Percentiles rank a stretch among this genome's conserved stretches.
phyloP scores from a whole-genome alignment of 2,329 filamentous ascomycete species.

The Botrytis medusae region DNA sequence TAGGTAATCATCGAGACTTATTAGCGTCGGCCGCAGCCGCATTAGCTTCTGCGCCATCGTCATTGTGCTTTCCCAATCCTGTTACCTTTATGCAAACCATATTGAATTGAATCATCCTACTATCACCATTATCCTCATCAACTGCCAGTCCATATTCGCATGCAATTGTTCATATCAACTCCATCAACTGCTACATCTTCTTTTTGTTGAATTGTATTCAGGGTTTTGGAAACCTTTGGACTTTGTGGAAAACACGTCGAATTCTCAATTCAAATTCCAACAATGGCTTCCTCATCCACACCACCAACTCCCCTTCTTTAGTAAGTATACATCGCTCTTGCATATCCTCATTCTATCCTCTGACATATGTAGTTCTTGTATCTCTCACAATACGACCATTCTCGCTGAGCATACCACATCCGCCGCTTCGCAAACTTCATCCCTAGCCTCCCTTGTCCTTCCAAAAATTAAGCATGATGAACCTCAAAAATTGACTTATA shows the following conservation, averaged over 20 bases:
- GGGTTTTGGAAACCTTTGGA: neutral
- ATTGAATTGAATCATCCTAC: neutral
- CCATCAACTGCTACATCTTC: neutral
- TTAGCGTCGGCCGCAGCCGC: slow-evolving; percentile 8
- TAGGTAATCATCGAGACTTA: neutral
- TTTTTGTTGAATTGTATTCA: neutral
- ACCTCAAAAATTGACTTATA: slow-evolving; percentile 90
- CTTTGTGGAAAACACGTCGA: neutral
- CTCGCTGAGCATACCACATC: slow-evolving; percentile 89
- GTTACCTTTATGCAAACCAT: neutral
- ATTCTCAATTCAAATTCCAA: slow-evolving; percentile 25
- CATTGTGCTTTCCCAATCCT: slow-evolving; percentile 10
- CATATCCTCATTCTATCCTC: slow-evolving; percentile 5
- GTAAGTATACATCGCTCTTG: slow-evolving; percentile 48
- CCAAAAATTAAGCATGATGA: slow-evolving; percentile 84
- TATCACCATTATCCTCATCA: neutral
- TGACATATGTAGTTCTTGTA: slow-evolving; percentile 68
- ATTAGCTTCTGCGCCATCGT: slow-evolving; percentile 3
- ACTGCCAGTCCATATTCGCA: neutral
- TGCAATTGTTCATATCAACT: neutral
- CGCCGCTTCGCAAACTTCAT: slow-evolving; percentile 77
- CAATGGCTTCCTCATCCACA: slow-evolving; percentile 71
- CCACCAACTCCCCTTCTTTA: slow-evolving; percentile 69
- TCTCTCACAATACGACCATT: slow-evolving; percentile 91
- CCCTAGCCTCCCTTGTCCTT: slow-evolving; percentile 88